phyloP scores from a whole-genome alignment of 2,329 filamentous ascomycete genomes.

The Monilinia polystroma region DNA sequence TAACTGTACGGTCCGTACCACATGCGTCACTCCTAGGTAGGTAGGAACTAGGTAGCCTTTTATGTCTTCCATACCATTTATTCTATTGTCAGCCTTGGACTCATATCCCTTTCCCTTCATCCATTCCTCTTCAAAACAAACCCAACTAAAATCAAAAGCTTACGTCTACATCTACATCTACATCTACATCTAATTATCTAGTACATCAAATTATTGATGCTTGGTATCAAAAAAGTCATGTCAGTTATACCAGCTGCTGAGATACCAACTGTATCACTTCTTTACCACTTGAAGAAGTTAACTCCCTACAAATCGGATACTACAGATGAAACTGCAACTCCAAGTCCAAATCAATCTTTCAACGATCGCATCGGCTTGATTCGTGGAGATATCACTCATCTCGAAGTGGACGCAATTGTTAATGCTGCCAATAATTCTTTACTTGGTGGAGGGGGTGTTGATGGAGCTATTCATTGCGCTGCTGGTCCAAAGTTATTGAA shows the following conservation, averaged over 20 bases:
- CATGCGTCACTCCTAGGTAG: not conserved
- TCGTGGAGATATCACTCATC: constrained; percentile 76
- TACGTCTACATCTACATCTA: not conserved
- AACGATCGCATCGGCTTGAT: constrained; percentile 72
- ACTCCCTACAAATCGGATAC: constrained; percentile 31
- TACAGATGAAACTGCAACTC: constrained; percentile 30
- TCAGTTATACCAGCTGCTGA: constrained; percentile 32
- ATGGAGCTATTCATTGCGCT: constrained; percentile 80
- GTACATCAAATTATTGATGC: constrained; percentile 24
- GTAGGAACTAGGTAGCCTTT: no score
- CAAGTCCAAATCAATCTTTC: constrained; percentile 50
- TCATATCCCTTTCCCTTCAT: not conserved
- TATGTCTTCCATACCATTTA: no score
- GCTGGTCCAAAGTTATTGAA: constrained; percentile 67
- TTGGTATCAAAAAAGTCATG: constrained; percentile 35
- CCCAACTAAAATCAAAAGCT: not conserved
- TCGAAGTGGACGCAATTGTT: constrained; percentile 79
- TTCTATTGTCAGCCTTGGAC: constrained; percentile 1
- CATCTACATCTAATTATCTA: no score
- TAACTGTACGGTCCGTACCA: not conserved
- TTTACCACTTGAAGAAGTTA: constrained; percentile 39
- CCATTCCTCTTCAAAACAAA: not conserved
- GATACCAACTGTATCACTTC: constrained; percentile 39
- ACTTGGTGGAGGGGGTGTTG: constrained; percentile 85
- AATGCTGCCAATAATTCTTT: constrained; percentile 85